phyloP scores from a whole-genome alignment of 2,329 filamentous ascomycete genomes.

The Penicillium frequentans region DNA sequence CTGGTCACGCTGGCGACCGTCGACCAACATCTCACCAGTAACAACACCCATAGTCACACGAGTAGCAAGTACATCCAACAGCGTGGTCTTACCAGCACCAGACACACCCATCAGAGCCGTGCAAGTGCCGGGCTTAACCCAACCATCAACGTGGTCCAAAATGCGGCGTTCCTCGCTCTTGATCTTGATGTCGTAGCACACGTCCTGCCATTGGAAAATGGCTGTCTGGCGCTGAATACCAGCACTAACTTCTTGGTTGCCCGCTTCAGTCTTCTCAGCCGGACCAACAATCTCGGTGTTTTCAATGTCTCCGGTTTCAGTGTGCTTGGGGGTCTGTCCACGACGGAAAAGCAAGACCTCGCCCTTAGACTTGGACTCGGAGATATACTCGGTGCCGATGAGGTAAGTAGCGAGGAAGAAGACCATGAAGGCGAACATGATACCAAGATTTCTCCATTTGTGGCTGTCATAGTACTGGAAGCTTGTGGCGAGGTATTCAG shows the following conservation, averaged over 20 bases:
- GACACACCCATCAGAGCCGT: conserved; percentile 89
- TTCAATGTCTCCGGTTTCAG: conserved; percentile 29
- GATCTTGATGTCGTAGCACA: conserved; percentile 81
- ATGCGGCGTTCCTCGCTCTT: conserved; percentile 74
- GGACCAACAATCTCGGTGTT: conserved; percentile 21
- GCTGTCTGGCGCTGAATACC: conserved; percentile 66
- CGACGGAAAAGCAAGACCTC: conserved; percentile 74
- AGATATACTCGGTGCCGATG: conserved; percentile 61
- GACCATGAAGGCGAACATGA: conserved; percentile 64
- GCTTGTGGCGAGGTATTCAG: conserved; percentile 55
- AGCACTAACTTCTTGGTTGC: conserved; percentile 26
- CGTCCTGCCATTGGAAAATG: conserved; percentile 82
- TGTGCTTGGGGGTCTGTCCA: conserved; percentile 56
- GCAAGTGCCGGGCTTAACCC: conserved; percentile 88
- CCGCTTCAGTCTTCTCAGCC: conserved; percentile 34
- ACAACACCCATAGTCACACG: conserved; percentile 88
- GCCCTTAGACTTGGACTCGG: conserved; percentile 71
- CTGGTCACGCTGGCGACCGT: conserved; percentile 69
- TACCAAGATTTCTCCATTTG: conserved; percentile 69
- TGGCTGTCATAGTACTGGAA: conserved; percentile 61
- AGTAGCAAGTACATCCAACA: conserved; percentile 81
- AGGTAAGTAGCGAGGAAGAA: conserved; percentile 65
- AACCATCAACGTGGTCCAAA: conserved; percentile 83
- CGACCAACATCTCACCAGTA: conserved; percentile 81
- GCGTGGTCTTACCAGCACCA: conserved; percentile 90